Percentiles rank a stretch among this genome's conserved stretches.
Evolutionary conservation across 345 rosid genomes (phyloP).

Genomic region (Sisymbrium altissimum): DNA sequence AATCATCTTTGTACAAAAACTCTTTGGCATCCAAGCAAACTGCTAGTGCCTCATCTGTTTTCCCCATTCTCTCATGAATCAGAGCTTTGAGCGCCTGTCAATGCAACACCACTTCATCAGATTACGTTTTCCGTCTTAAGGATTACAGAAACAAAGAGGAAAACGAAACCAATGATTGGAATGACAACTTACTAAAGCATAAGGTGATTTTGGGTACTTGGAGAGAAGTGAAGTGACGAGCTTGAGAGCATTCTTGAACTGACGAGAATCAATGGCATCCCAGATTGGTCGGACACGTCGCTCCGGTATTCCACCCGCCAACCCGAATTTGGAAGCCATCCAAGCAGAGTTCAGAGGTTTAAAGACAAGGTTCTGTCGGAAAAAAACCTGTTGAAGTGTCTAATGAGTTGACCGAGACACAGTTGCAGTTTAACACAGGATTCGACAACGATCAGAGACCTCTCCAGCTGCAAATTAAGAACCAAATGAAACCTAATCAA

Average conservation of each 20-base stretch:
- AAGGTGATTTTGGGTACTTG: slow-evolving; percentile 83
- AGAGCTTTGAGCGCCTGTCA: slow-evolving; percentile 81
- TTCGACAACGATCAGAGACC: slow-evolving; percentile 4
- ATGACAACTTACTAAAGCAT: slow-evolving; percentile 61
- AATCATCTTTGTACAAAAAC: slow-evolving; percentile 62
- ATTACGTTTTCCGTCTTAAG: neutral
- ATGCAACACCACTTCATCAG: slow-evolving; percentile 22
- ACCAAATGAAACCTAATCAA: slow-evolving; percentile 41
- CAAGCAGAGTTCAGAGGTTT: neutral
- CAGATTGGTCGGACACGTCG: slow-evolving; percentile 93
- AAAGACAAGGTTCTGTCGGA: neutral
- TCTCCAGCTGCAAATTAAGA: slow-evolving; percentile 9
- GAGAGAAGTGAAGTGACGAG: slow-evolving; percentile 66
- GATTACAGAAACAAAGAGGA: neutral
- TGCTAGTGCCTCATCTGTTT: slow-evolving; percentile 66
- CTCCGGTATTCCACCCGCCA: slow-evolving; percentile 98
- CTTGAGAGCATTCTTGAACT: slow-evolving; percentile 92
- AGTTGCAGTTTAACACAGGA: neutral
- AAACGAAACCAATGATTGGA: neutral
- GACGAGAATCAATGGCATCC: slow-evolving; percentile 98
- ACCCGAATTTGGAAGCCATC: slow-evolving; percentile 91
- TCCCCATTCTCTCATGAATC: slow-evolving; percentile 86
- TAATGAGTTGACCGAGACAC: slow-evolving; percentile 23
- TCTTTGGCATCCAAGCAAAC: slow-evolving; percentile 74
- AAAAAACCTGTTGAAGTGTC: neutral